Evolutionary conservation across 1,139 yeast species (phyloP), one percentile per base, ranked within the genome.

Genomic region (Lodderomyces elongisporus): DNA sequence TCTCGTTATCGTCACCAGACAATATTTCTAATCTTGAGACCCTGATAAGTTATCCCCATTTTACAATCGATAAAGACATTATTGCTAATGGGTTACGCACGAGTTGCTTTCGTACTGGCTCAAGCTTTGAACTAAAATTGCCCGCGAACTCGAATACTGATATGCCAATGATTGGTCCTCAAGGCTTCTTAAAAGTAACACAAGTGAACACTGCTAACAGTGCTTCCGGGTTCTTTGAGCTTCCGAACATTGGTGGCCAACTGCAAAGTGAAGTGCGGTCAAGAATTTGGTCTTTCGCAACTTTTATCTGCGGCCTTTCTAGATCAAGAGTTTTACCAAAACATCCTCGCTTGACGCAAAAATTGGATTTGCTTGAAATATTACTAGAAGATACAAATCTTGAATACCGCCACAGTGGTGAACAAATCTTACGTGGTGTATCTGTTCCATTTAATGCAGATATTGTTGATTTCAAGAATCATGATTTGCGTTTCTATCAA

Each of bases 401-500:
- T 3, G 23, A 33, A 5, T 38, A 31, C 28, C 22, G 25, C 10
- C 18, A 27, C 4, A 5, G 25, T 4, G 7, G 22, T n/a, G 30
- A 25, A 8, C 14, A 12, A 13, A 3, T 32, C 2, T n/a, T 29
- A 15, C n/a, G n/a, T n/a, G n/a, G n/a, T n/a, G n/a, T n/a, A n/a
- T 14, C 23, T 12, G 17, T 45, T 3, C 43, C 48, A 8, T 40
- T 60, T 20, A 30, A 33, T 2, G 74, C 74, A 1, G 43, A 47
- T 4, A 41, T 62, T 15, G 45, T 67, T 8, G 71, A 68, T 43
- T 66, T 67, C 40, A 54, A 56, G 30, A 45, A 51, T 2, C 45
- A 52, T 31, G 74, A 67, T 41, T 50, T 67, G 32, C 44, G 73
- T 25, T 64, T 65, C 34, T 39, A 58, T 25, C 32, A 41, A 4